Evolutionary conservation across 495 filamentous ascomycete genomes (phyloP).

Genomic region (Hypoxylon rickii): DNA sequence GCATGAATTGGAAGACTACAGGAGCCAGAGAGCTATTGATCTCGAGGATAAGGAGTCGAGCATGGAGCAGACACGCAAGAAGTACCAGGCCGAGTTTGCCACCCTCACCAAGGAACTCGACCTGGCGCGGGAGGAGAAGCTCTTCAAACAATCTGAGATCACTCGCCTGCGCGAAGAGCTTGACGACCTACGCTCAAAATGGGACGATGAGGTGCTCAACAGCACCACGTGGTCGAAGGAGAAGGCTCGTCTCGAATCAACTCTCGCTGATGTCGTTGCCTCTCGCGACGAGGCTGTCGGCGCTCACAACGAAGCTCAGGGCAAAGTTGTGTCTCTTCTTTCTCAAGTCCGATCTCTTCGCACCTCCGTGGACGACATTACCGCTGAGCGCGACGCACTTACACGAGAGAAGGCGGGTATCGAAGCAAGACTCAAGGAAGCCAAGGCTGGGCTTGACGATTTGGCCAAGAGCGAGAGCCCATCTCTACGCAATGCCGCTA

Average conservation of each 20-base stretch:
- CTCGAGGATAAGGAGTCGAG: constrained; percentile 95
- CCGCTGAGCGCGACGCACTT: constrained; percentile 81
- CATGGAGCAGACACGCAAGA: constrained; percentile 96
- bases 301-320: constrained; percentile 93
- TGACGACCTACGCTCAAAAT: constrained; percentile 92
- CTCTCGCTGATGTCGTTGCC: constrained; percentile 83
- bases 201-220: constrained; percentile 98
- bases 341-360: constrained; percentile 89
- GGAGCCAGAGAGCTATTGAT: constrained; percentile 91
- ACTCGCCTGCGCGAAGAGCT: constrained; percentile 87
- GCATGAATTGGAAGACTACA: constrained; percentile 97
- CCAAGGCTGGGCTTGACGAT: constrained; percentile 89
- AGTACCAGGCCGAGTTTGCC: constrained; percentile 93
- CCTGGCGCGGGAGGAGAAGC: constrained; percentile 83
- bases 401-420: constrained; percentile 88
- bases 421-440: constrained; percentile 85
- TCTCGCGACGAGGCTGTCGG: constrained; percentile 90
- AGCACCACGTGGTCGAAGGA: constrained; percentile 98
- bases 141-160: constrained; percentile 66
- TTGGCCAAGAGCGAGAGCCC: constrained; percentile 85
- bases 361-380: constrained; percentile 82
- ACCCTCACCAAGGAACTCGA: constrained; percentile 89
- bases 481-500: constrained; percentile 88
- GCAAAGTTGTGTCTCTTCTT: constrained; percentile 84
- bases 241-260: constrained; percentile 88